A percentile compares a stretch with the other conserved stretches of the same genome.
Evolutionary conservation across 768 basidiomycete genomes (phyloP).

Genomic region (Mycena galericulata): DNA sequence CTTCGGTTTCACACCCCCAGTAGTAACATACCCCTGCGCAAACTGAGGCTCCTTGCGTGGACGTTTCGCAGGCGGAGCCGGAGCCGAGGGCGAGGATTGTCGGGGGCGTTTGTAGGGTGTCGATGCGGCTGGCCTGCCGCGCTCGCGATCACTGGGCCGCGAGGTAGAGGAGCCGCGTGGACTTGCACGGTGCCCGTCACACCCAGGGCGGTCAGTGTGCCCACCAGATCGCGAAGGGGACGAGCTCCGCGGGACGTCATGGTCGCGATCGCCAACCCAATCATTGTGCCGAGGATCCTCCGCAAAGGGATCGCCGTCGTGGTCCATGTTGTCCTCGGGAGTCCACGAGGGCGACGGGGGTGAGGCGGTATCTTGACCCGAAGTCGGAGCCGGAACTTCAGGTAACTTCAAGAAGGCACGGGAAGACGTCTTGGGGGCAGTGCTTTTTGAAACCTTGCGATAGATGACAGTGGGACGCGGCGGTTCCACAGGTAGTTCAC

Average conservation of each 20-base stretch:
- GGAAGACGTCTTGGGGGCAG: not conserved
- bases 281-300: too few species aligned
- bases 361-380: too few species aligned
- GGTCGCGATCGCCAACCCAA: too few species aligned
- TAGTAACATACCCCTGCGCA: not conserved
- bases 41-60: constrained; percentile 2
- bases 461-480: not conserved
- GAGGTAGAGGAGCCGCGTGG: too few species aligned
- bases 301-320: too few species aligned
- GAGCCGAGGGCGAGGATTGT: not conserved
- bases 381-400: too few species aligned
- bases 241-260: too few species aligned
- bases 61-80: not conserved
- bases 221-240: too few species aligned
- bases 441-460: not conserved
- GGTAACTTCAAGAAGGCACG: not conserved
- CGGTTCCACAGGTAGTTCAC: not conserved
- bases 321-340: too few species aligned
- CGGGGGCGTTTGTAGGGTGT: not conserved
- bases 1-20: not conserved
- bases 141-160: not conserved
- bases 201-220: too few species aligned
- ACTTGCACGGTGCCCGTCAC: too few species aligned
- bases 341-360: not conserved
- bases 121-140: too few species aligned